Base-by-base conservation (phyloP, 306 rosid species). In the Corylus avellana region DNA sequence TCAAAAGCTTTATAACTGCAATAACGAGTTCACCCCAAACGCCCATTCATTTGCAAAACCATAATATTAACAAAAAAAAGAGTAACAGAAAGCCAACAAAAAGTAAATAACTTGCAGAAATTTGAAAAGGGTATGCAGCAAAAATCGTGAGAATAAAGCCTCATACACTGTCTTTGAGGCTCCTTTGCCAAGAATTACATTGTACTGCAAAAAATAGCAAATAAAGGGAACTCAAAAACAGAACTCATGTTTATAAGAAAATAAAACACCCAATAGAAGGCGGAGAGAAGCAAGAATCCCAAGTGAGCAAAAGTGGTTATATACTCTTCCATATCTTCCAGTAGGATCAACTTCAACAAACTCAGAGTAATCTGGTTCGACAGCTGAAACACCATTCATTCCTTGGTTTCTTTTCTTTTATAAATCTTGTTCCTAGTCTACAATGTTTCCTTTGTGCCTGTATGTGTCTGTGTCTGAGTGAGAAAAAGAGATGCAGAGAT, bases 281-380 rank as follows among this genome's bases (percentile, higher is more conserved):
- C 20, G 55, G 2, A 85, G 10, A 63, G 11, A 39, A 44, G 72
- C 50, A 39, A 68, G 35, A 20, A 59, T 12, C 37, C 12, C 25
- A 42, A 68, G 20, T 12, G 72, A 73, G n/a, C 46, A 53, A 53
- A 44, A 70, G 61, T 44, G 71, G 20, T 18, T 72, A 70, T 62
- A 58, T 91, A 96, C 99, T 89, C 99, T 88, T 90, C 99, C 98
- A 86, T 96, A 96, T 96, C 99, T 93, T 82, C 99, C 93, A 1
- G 96, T 88, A 27, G 99, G 99, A 91, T 96, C 99, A 87, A 90
- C 90, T 86, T 96, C 99, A 75, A 93, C 97, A 80, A 85, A 89
- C 72, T 93, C 96, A 61, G 89, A 79, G 89, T 64, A 70, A 51
- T 82, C 93, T 74, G 80, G 59, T 49, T 85, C 97, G 67, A 76